Evolutionary conservation across 2,329 filamentous ascomycete genomes (phyloP).

Genomic region (Leptodontidium sp.): DNA sequence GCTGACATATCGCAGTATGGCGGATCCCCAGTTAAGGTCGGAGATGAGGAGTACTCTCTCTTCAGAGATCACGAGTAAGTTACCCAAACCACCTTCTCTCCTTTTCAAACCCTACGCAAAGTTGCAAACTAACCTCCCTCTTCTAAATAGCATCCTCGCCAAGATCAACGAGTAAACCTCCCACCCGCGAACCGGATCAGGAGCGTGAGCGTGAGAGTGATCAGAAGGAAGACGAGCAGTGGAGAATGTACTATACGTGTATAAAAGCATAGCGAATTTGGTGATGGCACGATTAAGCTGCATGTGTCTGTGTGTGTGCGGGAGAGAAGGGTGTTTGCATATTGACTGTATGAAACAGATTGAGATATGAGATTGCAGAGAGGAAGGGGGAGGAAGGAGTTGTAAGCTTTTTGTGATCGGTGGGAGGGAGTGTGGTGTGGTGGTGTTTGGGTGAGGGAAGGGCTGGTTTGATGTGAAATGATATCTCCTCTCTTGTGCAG

Average conservation of each 20-base stretch:
- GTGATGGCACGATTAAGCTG: constrained; percentile 9
- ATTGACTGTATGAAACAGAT: background rate
- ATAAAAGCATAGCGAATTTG: constrained; percentile 40
- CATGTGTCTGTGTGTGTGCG: background rate
- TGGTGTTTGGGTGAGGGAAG: too few species aligned
- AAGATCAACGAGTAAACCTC: constrained; percentile 94
- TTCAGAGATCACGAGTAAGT: constrained; percentile 99
- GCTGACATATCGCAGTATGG: constrained; percentile 70
- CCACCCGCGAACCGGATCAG: background rate
- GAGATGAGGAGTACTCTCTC: constrained; percentile 93
- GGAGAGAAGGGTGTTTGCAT: constrained; percentile 17
- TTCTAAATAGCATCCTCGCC: constrained; percentile 78
- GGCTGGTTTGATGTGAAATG: constrained; percentile 18
- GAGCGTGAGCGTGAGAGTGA: background rate
- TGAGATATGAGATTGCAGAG: too few species aligned
- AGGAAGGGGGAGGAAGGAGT: background rate
- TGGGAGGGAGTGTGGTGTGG: background rate
- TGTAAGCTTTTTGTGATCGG: constrained; percentile 2
- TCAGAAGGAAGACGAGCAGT: background rate
- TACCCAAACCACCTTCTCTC: background rate
- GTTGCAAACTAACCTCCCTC: constrained; percentile 15
- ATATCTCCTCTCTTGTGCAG: constrained; percentile 25
- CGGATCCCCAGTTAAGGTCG: constrained; percentile 94
- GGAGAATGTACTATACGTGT: constrained; percentile 40
- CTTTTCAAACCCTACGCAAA: background rate